Evolutionary conservation across 768 basidiomycete genomes (phyloP).

Genomic region (Boletus sp.): DNA sequence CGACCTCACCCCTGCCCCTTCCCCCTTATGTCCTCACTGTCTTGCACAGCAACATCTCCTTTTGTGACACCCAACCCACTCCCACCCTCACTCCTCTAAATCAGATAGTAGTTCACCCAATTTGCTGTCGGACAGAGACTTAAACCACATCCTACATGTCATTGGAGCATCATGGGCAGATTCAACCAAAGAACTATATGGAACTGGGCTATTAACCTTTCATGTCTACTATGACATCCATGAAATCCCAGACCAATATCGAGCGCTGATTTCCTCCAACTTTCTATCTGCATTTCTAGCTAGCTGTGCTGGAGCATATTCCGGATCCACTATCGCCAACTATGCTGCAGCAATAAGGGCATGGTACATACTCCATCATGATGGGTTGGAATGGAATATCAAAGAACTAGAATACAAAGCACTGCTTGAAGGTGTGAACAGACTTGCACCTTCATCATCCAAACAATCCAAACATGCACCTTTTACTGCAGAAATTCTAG

Average conservation of each 20-base stretch:
- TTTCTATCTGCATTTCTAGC: slow-evolving; percentile 34
- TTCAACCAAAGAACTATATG: slow-evolving; percentile 37
- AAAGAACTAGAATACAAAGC: not conserved
- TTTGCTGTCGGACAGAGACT: no score
- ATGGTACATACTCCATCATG: not conserved
- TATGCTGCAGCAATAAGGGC: not conserved
- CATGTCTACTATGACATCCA: slow-evolving; percentile 41
- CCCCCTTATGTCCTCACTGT: no score
- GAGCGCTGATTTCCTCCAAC: slow-evolving; percentile 13
- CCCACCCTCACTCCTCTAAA: no score
- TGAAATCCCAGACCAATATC: slow-evolving; percentile 32
- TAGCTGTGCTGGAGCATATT: slow-evolving; percentile 22
- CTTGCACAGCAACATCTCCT: no score
- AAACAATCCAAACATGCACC: not conserved
- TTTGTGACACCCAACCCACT: no score
- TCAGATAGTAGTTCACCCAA: no score
- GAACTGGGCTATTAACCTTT: slow-evolving; percentile 35
- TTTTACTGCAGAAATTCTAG: not conserved
- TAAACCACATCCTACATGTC: no score
- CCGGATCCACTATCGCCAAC: not conserved
- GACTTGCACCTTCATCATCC: not conserved
- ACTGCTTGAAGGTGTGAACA: not conserved
- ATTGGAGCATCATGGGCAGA: no score
- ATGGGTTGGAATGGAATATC: not conserved
- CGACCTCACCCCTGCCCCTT: no score